These are phyloP conservation scores for Teunomyces aglyptinius DNA, from an alignment of 805 yeast genomes.

Conservation along the genomic window DNA sequence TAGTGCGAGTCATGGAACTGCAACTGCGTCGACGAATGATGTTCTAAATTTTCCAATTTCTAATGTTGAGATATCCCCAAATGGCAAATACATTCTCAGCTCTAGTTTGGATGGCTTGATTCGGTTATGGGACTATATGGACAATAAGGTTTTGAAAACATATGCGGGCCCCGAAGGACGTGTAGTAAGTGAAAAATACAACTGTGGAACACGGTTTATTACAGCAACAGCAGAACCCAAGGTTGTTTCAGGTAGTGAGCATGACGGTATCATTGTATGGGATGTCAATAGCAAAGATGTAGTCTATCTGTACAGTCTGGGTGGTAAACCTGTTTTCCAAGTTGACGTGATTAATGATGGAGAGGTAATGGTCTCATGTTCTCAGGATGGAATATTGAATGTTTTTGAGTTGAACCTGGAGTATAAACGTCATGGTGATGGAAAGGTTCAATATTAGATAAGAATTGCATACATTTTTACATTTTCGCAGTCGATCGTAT, in stretches of 20 bases:
- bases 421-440: conserved; percentile 2
- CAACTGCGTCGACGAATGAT: conserved; percentile 55
- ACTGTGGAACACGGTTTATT: conserved; percentile 54
- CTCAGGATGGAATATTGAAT: conserved; percentile 20
- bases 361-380: conserved; percentile 27
- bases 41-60: conserved; percentile 67
- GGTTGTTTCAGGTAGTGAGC: conserved; percentile 62
- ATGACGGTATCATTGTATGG: conserved; percentile 58
- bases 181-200: conserved; percentile 50
- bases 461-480: neutral
- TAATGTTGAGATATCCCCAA: conserved; percentile 70
- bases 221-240: conserved; percentile 32
- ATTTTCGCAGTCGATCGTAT: neutral
- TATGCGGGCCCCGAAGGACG: conserved; percentile 28
- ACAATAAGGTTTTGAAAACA: conserved; percentile 77
- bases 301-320: conserved; percentile 22
- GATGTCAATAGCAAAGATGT: conserved; percentile 60
- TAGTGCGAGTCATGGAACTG: conserved; percentile 54
- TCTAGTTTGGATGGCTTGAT: conserved; percentile 78
- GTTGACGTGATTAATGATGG: conserved; percentile 42
- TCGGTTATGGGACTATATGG: conserved; percentile 83
- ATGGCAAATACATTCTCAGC: conserved; percentile 74
- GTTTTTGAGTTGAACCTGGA: conserved; percentile 20
- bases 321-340: conserved; percentile 37
- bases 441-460: neutral